Base-by-base conservation (phyloP, 2,329 filamentous ascomycete genomes). In the Pseudogymnoascus sp. region DNA sequence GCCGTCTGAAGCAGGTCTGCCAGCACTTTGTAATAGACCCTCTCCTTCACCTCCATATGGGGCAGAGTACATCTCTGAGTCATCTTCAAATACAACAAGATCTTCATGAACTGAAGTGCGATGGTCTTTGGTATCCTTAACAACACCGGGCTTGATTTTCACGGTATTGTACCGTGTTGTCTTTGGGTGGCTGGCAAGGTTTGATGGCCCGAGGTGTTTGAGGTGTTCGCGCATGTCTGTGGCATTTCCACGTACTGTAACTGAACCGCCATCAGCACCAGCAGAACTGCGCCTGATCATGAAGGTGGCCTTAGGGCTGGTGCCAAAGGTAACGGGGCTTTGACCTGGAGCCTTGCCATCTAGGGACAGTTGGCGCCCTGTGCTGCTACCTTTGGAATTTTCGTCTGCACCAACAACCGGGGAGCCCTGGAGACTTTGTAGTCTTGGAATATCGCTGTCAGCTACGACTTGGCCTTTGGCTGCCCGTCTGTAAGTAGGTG, bases 201-300 rank as follows among this genome's bases (percentile, higher is more conserved):
- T 89, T 1, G 86, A 88, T 0, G 87, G 87, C 0, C 86, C 86
- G 0, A 89, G 81, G 65, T 85, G 81, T 66, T 85, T 86, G 49
- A 89, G 76, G 67, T 88, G 83, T 69, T 85, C 80, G 68, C 79
- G 81, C 76, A 88, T 84, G 60, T 88, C 85, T 60, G 84, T 80
- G 31, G 86, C 76, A 60, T 84, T 87, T 4, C 83, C 81, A 67
- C 84, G 82, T 4, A 88, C 77, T 1, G 84, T 77, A 5, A 87
- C 77, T 0, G 79, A 76, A 59, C 79, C 78, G 21, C 83, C 83
- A 60, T 87, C 83, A 1, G 79, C 74, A 3, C 80, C 82, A 40
- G 78, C 76, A 2, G 84, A 87, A 64, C 78, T 80, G 67, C 83
- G 80, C 59, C 84, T 81, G 74, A 85, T 81, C 74, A 88, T 78